phyloP scores from a whole-genome alignment of 345 rosid genomes.

The Conringia planisiliqua region DNA sequence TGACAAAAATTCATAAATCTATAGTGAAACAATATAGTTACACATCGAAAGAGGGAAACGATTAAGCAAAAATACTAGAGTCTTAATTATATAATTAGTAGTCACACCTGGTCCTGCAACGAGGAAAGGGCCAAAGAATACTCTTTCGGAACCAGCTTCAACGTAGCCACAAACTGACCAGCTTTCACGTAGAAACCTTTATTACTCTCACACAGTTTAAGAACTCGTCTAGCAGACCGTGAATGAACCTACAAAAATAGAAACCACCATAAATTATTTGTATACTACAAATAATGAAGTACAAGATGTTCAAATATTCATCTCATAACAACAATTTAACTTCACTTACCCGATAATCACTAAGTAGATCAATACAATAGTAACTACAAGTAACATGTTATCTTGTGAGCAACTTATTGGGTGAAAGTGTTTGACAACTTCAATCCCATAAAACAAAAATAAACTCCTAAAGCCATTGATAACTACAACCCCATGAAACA shows the following conservation, averaged over 20 bases:
- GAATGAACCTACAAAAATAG: constrained; percentile 55
- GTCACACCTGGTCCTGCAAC: constrained; percentile 73
- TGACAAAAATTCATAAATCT: neutral
- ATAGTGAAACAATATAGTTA: neutral
- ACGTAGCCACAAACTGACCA: constrained; percentile 77
- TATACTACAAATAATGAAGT: neutral
- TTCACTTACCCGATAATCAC: too few relatives aligned
- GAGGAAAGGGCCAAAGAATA: constrained; percentile 66
- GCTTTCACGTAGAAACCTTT: constrained; percentile 91
- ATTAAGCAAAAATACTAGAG: neutral
- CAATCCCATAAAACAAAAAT: too few relatives aligned
- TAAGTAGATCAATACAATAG: neutral
- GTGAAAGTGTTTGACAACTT: too few relatives aligned
- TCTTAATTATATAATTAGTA: neutral
- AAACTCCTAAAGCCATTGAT: too few relatives aligned
- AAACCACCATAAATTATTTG: neutral
- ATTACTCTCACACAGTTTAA: constrained; percentile 63
- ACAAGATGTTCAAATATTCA: neutral
- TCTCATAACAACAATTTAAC: neutral
- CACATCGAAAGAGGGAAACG: neutral
- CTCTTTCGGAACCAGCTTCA: constrained; percentile 76
- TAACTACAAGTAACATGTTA: neutral
- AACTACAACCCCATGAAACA: too few relatives aligned
- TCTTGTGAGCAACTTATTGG: neutral
- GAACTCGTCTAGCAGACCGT: constrained; percentile 71